Conservation (phyloP, 352 stramenopile genomes). For the Globisporangium polare region DNA sequence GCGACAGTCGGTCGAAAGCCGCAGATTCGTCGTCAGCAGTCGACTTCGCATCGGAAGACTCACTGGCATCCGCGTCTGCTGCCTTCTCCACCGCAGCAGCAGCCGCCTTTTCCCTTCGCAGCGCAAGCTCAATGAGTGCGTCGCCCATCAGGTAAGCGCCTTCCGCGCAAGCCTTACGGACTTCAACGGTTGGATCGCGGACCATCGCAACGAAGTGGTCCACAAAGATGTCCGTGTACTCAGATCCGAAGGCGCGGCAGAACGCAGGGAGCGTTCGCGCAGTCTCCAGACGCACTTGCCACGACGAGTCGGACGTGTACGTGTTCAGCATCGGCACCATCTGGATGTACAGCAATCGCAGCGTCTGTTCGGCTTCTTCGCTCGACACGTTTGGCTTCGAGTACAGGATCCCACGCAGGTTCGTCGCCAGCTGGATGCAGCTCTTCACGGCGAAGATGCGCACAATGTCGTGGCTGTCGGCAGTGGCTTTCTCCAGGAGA, state of each 20-base stretch:
- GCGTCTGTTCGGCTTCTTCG: constrained; percentile 39
- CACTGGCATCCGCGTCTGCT: neutral
- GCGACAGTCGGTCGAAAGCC: constrained; percentile 22
- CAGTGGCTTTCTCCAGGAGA: constrained; percentile 74
- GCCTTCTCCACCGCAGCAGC: neutral
- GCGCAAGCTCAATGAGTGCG: constrained; percentile 49
- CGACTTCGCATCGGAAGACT: neutral
- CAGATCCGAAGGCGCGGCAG: constrained; percentile 64
- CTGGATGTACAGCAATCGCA: constrained; percentile 72
- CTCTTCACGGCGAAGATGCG: constrained; percentile 84
- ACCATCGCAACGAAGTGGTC: constrained; percentile 87
- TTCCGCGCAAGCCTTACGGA: constrained; percentile 72
- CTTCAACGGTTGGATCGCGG: constrained; percentile 81
- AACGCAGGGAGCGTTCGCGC: constrained; percentile 72
- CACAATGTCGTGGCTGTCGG: constrained; percentile 85
- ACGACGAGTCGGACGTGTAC: constrained; percentile 84
- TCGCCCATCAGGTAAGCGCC: constrained; percentile 57
- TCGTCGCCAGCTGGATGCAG: constrained; percentile 68
- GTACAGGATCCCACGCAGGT: constrained; percentile 46
- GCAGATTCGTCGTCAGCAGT: constrained; percentile 19
- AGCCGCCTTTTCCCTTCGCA: constrained; percentile 19
- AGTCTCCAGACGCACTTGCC: constrained; percentile 82
- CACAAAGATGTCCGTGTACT: constrained; percentile 84
- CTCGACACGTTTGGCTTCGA: constrained; percentile 19
- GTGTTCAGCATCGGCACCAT: constrained; percentile 88